These are phyloP conservation scores for Cinnamomum micranthum DNA, from an alignment of 164 flowering plant genomes.

Conservation along the genomic window DNA sequence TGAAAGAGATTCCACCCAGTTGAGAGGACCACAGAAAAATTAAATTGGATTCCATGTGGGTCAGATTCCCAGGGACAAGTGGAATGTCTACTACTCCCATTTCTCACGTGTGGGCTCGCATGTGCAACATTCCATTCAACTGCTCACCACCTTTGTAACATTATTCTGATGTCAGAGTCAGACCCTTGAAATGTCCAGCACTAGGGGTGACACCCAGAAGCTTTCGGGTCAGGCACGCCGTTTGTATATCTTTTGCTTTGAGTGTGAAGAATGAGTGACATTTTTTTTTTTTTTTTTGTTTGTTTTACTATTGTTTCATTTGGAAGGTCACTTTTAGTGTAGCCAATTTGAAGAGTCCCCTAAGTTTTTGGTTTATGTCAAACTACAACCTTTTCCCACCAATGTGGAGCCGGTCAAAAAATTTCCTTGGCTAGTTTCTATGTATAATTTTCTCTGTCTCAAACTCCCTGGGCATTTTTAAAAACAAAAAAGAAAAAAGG, in stretches of 20 bases:
- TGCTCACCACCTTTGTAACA: not conserved
- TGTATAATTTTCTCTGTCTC: not conserved
- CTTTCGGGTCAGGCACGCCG: too few relatives aligned
- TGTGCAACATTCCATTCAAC: not conserved
- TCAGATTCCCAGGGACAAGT: conserved; percentile 2
- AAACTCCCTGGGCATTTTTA: not conserved
- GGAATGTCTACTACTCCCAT: conserved; percentile 10
- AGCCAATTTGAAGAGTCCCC: too few relatives aligned
- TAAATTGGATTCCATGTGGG: conserved; percentile 8
- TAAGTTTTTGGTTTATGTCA: too few relatives aligned
- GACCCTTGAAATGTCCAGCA: not conserved
- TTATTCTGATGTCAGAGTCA: not conserved
- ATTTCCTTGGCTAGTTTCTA: not conserved
- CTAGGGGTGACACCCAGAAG: not conserved
- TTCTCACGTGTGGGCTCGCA: conserved; percentile 3
- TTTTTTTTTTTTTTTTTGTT: too few relatives aligned
- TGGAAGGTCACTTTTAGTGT: too few relatives aligned
- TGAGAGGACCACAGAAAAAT: not conserved
- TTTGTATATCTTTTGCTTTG: too few relatives aligned
- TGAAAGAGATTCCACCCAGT: not conserved
- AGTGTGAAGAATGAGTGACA: too few relatives aligned
- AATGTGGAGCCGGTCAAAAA: too few relatives aligned
- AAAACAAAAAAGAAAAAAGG: not conserved
- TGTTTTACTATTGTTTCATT: too few relatives aligned
- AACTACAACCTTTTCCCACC: too few relatives aligned